Base-by-base conservation (phyloP, 2,329 filamentous ascomycete species). In the Fusarium concolor region DNA sequence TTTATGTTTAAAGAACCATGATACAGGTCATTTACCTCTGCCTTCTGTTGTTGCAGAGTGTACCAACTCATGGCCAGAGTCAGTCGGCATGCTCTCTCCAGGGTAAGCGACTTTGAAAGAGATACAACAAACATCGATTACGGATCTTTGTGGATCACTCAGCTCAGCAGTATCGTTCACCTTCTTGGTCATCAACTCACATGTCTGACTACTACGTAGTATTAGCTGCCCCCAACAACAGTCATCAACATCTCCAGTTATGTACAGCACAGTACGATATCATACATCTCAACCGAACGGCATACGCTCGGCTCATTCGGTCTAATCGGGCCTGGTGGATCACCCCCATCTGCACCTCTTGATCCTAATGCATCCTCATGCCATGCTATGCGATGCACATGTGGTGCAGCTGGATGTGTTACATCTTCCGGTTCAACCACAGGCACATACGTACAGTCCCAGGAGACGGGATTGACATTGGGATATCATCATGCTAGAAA, bases 331-430 rank as follows among this genome's bases (percentile, higher is more conserved):
- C 29, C 52, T 52, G 60, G 41, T 56, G 44, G 44, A 31, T 26
- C 35, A 22, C 45, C 59, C 56, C 45, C 28, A 54, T 56, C 37
- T 62, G 41, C 56, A 62, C 29, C 59, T 62, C 35, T 53, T 68
- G 44, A 62, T 53, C 44, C 52, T 37, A 38, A 62, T 70, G 22
- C 61, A 55, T 56, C 65, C 50, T 56, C 37, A 62, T 69, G 59
- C 45, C 50, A 64, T 63, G 51, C 43, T 17, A 47, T 56, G 61
- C 44, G 10, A 59, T 54, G 46, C 55, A 29, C 55, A 65, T 57
- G 38, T 49, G 45, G 42, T 51, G 18, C 51, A 53, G 51, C 12
- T 44, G 56, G 22, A 44, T 42, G 33, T 31, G 39, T 22, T 43
- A 26, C 37, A 41, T 51, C 44, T 43, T 50, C 35, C 52, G 26